Base-by-base conservation (phyloP, 164 flowering plant species). In the Stephania cephalantha region DNA sequence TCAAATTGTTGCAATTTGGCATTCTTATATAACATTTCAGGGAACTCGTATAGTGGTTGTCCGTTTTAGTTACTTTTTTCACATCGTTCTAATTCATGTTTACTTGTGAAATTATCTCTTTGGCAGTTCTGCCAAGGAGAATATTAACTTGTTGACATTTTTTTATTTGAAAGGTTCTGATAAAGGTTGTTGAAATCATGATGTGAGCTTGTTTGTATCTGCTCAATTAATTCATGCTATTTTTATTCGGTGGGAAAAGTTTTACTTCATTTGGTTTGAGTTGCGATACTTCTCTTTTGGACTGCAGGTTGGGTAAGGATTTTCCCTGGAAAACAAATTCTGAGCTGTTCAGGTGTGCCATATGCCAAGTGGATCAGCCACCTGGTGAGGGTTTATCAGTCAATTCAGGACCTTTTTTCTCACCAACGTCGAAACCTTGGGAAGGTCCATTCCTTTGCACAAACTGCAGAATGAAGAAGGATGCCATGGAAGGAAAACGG, bases 401-500 rank as follows among this genome's bases (percentile, higher is more conserved):
- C 12, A 88, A 85, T 66, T 86, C 91, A 1, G 91, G 89, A 9
- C 80, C 92, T 15, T 83, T 86, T 74, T 85, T 86, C 74, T 90
- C 94, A 46, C 87, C 94, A 25, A 68, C 89, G 35, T 86, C 92
- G 44, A 90, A 87, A 84, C 89, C 89, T 63, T 88, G 92, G 87
- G 97, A 91, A 75, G 94, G 94, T 2, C 96, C 91, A 45, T 89
- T 87, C 80, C 97, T 91, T 77, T 91, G 97, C 82, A 70, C 86
- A 66, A 89, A 74, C 31, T 95, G 98, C 75, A 86, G 85, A 73
- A 82, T 78, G 72, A 95, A 93, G 90, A 93, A 90, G 81, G 99
- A 95, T 58, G 99, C 98, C 53, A 95, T 95, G 99, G 99, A 95
- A 88, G 99, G 99, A 65, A 93, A 90, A 82, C 83, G 89, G 75